Conservation (phyloP, 2,329 filamentous ascomycete genomes). For the Epichloe amarillans region DNA sequence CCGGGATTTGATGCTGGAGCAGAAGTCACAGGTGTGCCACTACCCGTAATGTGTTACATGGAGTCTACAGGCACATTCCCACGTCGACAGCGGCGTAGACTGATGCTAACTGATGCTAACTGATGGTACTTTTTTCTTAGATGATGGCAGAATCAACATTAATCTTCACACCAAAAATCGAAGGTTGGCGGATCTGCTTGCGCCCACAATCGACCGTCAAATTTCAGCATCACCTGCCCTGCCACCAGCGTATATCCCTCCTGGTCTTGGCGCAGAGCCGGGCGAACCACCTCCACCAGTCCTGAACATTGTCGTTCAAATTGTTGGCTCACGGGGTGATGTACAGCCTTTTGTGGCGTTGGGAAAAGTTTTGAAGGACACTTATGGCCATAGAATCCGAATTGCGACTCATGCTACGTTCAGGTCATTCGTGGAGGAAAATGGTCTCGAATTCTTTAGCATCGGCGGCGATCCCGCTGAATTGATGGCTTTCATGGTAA, state of each 20-base stretch:
- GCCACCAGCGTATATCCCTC: conserved; percentile 58
- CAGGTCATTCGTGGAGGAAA: conserved; percentile 52
- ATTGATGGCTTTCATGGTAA: conserved; percentile 84
- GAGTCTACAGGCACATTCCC: neutral
- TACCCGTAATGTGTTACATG: neutral
- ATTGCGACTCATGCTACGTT: conserved; percentile 62
- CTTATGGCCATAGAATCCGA: conserved; percentile 57
- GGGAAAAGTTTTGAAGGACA: conserved; percentile 49
- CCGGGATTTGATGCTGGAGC: conserved; percentile 51
- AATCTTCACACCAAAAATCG: conserved; percentile 60
- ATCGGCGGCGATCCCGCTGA: conserved; percentile 66
- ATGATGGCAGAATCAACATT: conserved; percentile 68
- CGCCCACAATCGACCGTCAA: conserved; percentile 47
- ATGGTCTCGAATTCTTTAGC: conserved; percentile 61
- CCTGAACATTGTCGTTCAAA: conserved; percentile 61
- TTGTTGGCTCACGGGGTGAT: conserved; percentile 61
- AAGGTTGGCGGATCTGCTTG: conserved; percentile 52
- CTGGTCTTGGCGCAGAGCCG: conserved; percentile 53
- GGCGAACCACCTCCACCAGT: conserved; percentile 41
- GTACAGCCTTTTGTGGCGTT: conserved; percentile 65
- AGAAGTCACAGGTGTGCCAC: conserved; percentile 35
- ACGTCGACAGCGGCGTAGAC: too few species aligned
- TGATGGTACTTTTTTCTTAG: conserved; percentile 21
- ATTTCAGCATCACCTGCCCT: conserved; percentile 35
- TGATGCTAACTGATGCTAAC: neutral